These are phyloP conservation scores for Hirschfeldia incana DNA, from an alignment of 345 rosid species.

Conservation along the genomic window DNA sequence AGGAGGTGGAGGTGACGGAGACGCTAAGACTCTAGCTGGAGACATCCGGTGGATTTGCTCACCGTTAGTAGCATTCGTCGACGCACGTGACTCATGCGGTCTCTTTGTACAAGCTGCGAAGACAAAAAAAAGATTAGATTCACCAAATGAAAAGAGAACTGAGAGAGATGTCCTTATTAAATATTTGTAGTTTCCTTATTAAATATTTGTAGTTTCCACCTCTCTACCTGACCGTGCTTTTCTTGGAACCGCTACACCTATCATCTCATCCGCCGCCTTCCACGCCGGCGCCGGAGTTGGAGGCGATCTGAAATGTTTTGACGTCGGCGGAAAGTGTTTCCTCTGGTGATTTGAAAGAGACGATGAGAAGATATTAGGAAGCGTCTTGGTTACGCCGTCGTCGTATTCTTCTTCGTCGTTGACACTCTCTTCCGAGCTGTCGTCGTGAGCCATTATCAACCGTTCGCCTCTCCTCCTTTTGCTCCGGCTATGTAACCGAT, in stretches of 20 bases:
- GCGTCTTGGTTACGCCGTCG: slow-evolving; percentile 64
- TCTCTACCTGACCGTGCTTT: slow-evolving; percentile 99
- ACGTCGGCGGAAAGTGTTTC: slow-evolving; percentile 58
- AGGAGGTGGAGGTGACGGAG: slow-evolving; percentile 52
- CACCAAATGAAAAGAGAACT: slow-evolving; percentile 1
- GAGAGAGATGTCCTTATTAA: neutral
- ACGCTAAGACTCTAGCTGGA: slow-evolving; percentile 67
- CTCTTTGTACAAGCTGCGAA: slow-evolving; percentile 80
- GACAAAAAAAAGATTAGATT: neutral
- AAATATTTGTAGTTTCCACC: slow-evolving; percentile 52
- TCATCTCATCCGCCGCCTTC: slow-evolving; percentile 94
- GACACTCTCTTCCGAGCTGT: slow-evolving; percentile 86
- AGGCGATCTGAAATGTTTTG: slow-evolving; percentile 57
- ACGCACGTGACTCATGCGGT: slow-evolving; percentile 81
- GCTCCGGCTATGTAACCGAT: slow-evolving; percentile 74
- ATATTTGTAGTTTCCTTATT: slow-evolving; percentile 41
- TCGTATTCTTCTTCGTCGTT: slow-evolving; percentile 90
- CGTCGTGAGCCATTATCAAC: slow-evolving; percentile 65
- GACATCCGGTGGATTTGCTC: slow-evolving; percentile 44
- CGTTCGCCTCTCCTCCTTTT: slow-evolving; percentile 84
- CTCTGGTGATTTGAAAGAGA: slow-evolving; percentile 61
- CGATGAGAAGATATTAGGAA: slow-evolving; percentile 61
- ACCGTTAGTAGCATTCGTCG: slow-evolving; percentile 37
- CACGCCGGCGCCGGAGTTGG: slow-evolving; percentile 47
- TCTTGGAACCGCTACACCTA: slow-evolving; percentile 94